Evolutionary conservation across 2,329 filamentous ascomycete species (phyloP), one percentile per base, ranked within the genome.

Genomic region (Fusarium luffae): DNA sequence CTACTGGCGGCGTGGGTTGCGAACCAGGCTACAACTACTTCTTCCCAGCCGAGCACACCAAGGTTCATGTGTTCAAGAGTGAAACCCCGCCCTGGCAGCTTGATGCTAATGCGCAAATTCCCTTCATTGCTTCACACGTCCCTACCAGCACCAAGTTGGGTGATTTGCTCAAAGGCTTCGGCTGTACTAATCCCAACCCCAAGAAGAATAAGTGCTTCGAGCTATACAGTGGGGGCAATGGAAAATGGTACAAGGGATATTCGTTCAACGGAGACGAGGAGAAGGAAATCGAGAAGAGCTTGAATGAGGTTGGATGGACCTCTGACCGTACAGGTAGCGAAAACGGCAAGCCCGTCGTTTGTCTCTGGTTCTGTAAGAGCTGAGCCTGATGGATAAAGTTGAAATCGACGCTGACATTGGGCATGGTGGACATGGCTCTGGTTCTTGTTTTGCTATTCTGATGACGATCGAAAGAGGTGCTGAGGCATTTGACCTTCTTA

Each of bases 21-120:
- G 88, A 90, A 71, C 86, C 86, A 0, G 89, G 88, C 3, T 90
- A 89, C 79, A 88, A 88, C 78, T 88, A 89, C 77, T 85, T 89
- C 73, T 90, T 89, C 77, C 84, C 86, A 0, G 72, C 79, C 0
- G 82, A 86, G 66, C 86, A 90, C 75, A 87, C 86, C 30, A 89
- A 87, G 68, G 79, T 90, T 9, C 87, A 90, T 70, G 81, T 90
- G 4, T 83, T 91, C 76, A 84, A 84, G 67, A 82, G 83, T 11
- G 71, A 77, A 18, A 80, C 76, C 0, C 80, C 85, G 0, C 88
- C 88, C 0, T 90, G 88, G 88, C 82, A 85, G 68, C 76, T 84
- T 9, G 82, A 78, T 1, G 72, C 77, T 21, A 82, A 79, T 51
- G 80, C 78, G 32, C 75, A 78, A 66, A 79, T 86, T 37, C 74